Conservation (phyloP, 306 rosid species). For the Sesbania bispinosa region DNA sequence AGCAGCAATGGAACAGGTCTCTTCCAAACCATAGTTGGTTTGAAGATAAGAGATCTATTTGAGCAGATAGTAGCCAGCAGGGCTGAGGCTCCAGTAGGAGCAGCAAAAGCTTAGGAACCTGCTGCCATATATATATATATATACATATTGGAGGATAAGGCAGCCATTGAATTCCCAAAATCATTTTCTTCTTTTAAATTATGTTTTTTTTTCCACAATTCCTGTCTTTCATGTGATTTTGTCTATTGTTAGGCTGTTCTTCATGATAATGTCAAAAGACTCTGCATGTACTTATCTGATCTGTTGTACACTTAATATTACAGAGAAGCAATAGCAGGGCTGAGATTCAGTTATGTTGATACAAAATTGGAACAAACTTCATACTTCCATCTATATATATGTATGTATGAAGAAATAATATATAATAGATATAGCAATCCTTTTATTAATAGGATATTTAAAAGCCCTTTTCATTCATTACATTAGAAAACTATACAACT, state of each 20-base stretch:
- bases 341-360: conserved; percentile 36
- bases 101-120: conserved; percentile 54
- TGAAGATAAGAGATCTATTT: conserved; percentile 85
- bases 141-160: conserved; percentile 29
- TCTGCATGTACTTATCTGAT: conserved; percentile 36
- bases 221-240: conserved; percentile 25
- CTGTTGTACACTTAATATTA: conserved; percentile 33
- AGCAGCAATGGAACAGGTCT: conserved; percentile 98
- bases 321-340: conserved; percentile 36
- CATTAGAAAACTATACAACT: no score
- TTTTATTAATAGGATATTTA: no score
- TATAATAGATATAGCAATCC: no score
- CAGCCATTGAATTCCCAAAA: conserved; percentile 14
- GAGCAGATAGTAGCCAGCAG: conserved; percentile 71
- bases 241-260: conserved; percentile 42
- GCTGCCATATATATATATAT: neutral
- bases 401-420: no score
- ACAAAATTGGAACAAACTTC: conserved; percentile 9
- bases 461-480: no score
- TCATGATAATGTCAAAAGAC: conserved; percentile 33
- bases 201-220: conserved; percentile 13
- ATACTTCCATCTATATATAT: no score
- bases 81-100: conserved; percentile 54
- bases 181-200: conserved; percentile 19
- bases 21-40: conserved; percentile 91